phyloP scores from a whole-genome alignment of 1,284 basidiomycete genomes.

The Moniliella sp. region DNA sequence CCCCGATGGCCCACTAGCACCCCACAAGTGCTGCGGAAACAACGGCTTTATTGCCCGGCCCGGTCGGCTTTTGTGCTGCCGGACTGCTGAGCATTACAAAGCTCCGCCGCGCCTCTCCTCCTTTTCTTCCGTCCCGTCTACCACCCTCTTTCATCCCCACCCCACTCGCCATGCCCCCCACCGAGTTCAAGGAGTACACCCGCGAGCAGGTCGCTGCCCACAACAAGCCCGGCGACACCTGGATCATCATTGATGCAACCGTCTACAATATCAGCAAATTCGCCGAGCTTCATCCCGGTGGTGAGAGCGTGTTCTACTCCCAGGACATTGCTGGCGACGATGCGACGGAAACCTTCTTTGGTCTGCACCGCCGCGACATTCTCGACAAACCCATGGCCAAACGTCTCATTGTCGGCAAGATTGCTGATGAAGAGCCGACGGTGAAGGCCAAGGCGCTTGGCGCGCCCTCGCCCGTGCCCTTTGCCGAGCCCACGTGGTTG shows the following conservation, averaged over 20 bases:
- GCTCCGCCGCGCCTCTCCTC: too few species aligned
- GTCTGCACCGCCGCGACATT: constrained; percentile 28
- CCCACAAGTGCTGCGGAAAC: too few species aligned
- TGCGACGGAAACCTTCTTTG: constrained; percentile 31
- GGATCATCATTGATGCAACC: constrained; percentile 26
- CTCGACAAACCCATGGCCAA: constrained; percentile 20
- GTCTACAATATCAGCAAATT: constrained; percentile 33
- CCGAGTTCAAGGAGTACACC: constrained; percentile 1
- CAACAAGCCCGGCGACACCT: constrained; percentile 16
- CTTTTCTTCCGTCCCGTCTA: too few species aligned
- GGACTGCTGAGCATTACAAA: too few species aligned
- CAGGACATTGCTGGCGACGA: constrained; percentile 31
- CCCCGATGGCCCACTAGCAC: too few species aligned
- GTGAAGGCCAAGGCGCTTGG: constrained; percentile 19
- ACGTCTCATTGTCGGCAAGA: constrained; percentile 22
- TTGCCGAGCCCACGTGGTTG: constrained; percentile 4
- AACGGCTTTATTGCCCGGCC: too few species aligned
- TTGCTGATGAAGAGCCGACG: constrained; percentile 26
- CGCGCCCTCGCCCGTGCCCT: constrained; percentile 15
- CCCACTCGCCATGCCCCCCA: too few species aligned
- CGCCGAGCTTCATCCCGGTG: constrained; percentile 28
- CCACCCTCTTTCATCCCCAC: too few species aligned
- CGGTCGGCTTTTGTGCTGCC: too few species aligned
- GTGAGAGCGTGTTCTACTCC: constrained; percentile 25
- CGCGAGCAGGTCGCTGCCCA: constrained; percentile 7